Evolutionary conservation across 257 asterid species (phyloP).

Genomic region (Jaltomata sinuosa): DNA sequence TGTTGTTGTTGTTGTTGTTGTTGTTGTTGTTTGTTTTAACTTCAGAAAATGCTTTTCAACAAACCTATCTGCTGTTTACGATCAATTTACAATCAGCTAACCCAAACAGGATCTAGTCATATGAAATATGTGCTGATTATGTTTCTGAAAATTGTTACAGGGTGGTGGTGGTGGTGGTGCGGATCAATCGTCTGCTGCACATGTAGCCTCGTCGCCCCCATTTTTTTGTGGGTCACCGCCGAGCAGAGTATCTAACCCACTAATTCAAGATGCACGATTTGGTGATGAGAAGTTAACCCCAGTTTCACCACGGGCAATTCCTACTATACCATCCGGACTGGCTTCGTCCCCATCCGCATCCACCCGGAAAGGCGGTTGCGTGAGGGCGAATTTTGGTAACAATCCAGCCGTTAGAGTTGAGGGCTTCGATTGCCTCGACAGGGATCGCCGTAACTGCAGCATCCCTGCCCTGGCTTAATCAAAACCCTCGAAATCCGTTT

Average conservation of each 20-base stretch:
- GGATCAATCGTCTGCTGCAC: conserved; percentile 46
- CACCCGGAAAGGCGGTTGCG: conserved; percentile 65
- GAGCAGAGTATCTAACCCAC: conserved; percentile 97
- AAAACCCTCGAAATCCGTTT: not conserved
- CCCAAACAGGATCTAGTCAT: not conserved
- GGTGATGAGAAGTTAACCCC: conserved; percentile 60
- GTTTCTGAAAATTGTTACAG: conserved; percentile 22
- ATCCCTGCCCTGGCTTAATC: conserved; percentile 84
- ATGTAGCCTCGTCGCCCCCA: conserved; percentile 96
- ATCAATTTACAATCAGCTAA: not conserved
- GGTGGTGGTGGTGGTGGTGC: conserved; percentile 46
- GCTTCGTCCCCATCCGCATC: conserved; percentile 53
- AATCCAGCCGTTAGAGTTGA: conserved; percentile 90
- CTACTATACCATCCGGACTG: conserved; percentile 40
- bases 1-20: too few relatives aligned
- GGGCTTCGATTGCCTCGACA: conserved; percentile 92
- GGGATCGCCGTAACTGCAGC: conserved; percentile 92
- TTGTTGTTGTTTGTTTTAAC: too few relatives aligned
- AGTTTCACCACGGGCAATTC: conserved; percentile 54
- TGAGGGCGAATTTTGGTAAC: conserved; percentile 80
- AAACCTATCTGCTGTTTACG: not conserved
- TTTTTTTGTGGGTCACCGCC: conserved; percentile 99
- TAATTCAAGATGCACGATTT: conserved; percentile 81
- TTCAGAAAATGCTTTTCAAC: not conserved
- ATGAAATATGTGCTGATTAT: not conserved